A percentile compares a stretch with the other conserved stretches of the same genome.
These are phyloP conservation scores for Tetrahymena borealis DNA, from an alignment of 73 alveolate species.

Conservation along the genomic window DNA sequence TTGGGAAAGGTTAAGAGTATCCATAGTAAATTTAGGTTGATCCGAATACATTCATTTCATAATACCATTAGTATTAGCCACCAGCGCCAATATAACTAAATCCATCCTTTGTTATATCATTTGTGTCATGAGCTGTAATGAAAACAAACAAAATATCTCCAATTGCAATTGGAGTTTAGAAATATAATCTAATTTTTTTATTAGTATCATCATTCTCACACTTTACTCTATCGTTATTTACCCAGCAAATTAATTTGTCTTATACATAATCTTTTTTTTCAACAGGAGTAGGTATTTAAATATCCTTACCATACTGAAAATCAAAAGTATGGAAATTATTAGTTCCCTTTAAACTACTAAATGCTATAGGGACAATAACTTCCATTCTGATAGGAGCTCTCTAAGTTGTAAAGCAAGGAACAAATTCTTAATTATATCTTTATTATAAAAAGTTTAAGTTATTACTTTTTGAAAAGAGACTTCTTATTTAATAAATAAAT, in stretches of 20 bases:
- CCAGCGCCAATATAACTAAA: neutral
- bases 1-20: neutral
- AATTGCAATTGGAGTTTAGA: neutral
- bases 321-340: neutral
- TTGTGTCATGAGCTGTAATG: neutral
- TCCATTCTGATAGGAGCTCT: conserved; percentile 2
- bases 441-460: too few relatives aligned
- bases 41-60: neutral
- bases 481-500: neutral
- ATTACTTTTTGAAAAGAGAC: too few relatives aligned
- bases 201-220: neutral
- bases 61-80: neutral
- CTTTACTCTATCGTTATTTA: neutral
- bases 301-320: neutral
- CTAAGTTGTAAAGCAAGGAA: neutral
- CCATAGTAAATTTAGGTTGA: neutral
- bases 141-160: neutral
- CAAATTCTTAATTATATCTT: neutral
- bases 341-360: neutral
- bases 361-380: neutral
- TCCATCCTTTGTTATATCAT: neutral
- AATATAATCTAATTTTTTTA: neutral
- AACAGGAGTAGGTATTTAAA: neutral
- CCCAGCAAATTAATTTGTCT: neutral
- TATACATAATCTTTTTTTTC: neutral